A percentile compares a stretch with the other conserved stretches of the same genome.
Evolutionary conservation across 2,329 filamentous ascomycete species (phyloP).

Genomic region (Ceratocystis alfenasii): DNA sequence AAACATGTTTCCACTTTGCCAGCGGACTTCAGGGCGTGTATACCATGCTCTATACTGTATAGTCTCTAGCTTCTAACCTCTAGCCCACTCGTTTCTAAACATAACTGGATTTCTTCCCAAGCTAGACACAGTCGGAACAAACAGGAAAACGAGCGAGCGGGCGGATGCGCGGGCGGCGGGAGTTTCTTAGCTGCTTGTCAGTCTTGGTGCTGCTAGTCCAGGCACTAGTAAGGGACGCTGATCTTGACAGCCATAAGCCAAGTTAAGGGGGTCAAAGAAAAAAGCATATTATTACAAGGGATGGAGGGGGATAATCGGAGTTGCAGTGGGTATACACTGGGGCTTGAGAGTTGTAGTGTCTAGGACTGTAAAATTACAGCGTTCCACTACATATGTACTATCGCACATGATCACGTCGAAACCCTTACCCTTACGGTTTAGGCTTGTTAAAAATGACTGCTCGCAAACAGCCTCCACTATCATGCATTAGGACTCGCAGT

Average conservation of each 20-base stretch:
- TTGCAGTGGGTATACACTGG: too few species aligned
- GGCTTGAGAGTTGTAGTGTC: too few species aligned
- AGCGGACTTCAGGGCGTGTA: not conserved
- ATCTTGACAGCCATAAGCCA: conserved; percentile 1
- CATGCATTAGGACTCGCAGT: conserved; percentile 3
- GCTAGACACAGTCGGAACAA: not conserved
- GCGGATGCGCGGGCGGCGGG: not conserved
- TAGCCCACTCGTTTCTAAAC: not conserved
- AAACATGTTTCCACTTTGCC: not conserved
- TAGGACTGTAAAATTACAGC: too few species aligned
- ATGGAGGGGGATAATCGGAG: too few species aligned
- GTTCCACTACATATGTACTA: too few species aligned
- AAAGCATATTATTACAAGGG: too few species aligned
- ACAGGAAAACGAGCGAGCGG: not conserved
- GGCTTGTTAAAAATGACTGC: not conserved
- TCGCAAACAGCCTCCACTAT: conserved; percentile 4
- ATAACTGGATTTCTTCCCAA: not conserved
- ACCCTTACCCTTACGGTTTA: too few species aligned
- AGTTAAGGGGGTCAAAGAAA: not conserved
- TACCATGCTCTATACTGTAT: not conserved
- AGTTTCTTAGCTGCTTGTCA: not conserved
- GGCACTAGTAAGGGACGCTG: not conserved
- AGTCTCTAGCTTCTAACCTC: not conserved
- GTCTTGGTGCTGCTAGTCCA: not conserved
- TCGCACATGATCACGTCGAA: too few species aligned